These are phyloP conservation scores for Colletotrichum tofieldiae DNA, from an alignment of 2,329 filamentous ascomycete species.

Conservation along the genomic window DNA sequence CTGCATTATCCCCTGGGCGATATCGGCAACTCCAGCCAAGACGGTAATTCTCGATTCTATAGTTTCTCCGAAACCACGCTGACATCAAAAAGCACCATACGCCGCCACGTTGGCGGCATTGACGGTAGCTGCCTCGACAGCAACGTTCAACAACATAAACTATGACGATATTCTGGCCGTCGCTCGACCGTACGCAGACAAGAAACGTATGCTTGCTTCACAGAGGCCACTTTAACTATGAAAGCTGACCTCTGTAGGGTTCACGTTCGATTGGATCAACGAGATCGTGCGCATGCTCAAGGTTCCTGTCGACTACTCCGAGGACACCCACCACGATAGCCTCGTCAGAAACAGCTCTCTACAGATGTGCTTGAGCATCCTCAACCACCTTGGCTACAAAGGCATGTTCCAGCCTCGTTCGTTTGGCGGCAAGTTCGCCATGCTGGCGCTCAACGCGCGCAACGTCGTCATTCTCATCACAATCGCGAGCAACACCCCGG, in stretches of 20 bases:
- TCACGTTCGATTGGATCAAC: conserved; percentile 74
- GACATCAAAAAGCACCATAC: conserved; percentile 62
- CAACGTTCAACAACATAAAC: conserved; percentile 63
- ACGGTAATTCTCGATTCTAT: conserved; percentile 56
- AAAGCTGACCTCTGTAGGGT: conserved; percentile 58
- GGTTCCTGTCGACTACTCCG: conserved; percentile 85
- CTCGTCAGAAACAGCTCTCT: conserved; percentile 82
- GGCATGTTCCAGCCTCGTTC: conserved; percentile 74
- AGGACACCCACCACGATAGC: conserved; percentile 80
- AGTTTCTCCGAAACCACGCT: conserved; percentile 41
- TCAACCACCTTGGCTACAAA: conserved; percentile 83
- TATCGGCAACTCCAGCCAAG: conserved; percentile 63
- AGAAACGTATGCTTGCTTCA: conserved; percentile 51
- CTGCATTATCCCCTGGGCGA: conserved; percentile 67
- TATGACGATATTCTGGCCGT: conserved; percentile 83
- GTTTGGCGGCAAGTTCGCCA: conserved; percentile 81
- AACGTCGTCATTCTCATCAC: conserved; percentile 78
- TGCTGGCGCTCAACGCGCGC: conserved; percentile 81
- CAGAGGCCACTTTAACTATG: background rate
- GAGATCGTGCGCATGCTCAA: conserved; percentile 80
- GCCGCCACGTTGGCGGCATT: conserved; percentile 74
- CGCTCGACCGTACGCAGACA: conserved; percentile 65
- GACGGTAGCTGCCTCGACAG: conserved; percentile 65
- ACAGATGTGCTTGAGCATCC: conserved; percentile 83
- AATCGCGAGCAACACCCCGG: conserved; percentile 72